Conservation (phyloP, 768 basidiomycete genomes). For the Hemileccinum impolitum region DNA sequence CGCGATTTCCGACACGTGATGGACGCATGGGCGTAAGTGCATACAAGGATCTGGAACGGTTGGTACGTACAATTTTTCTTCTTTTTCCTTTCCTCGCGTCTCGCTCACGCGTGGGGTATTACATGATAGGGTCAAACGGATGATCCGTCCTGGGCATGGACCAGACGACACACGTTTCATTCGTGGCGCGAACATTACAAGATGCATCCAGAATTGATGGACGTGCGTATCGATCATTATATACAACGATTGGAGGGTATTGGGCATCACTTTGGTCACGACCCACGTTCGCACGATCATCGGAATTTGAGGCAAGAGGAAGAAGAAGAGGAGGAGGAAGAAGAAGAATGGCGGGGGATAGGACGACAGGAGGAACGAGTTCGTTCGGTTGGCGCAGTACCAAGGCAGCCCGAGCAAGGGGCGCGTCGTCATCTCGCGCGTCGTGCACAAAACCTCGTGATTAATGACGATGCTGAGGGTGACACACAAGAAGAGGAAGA, state of each 20-base stretch:
- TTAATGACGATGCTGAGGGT: slow-evolving; percentile 4
- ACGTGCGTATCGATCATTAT: slow-evolving; percentile 39
- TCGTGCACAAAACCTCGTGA: not conserved
- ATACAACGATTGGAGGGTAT: slow-evolving; percentile 4
- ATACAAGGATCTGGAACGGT: slow-evolving; percentile 43
- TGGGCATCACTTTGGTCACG: slow-evolving; percentile 21
- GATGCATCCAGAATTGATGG: slow-evolving; percentile 40
- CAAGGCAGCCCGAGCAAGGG: not conserved
- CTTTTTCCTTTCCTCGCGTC: not conserved
- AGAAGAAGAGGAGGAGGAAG: slow-evolving; percentile 13
- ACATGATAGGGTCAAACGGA: slow-evolving; percentile 20
- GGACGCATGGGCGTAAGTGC: slow-evolving; percentile 49
- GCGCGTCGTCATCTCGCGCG: slow-evolving; percentile 9
- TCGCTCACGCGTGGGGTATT: not conserved
- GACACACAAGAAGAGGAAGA: slow-evolving; percentile 2
- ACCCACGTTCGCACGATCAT: slow-evolving; percentile 20
- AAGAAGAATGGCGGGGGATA: slow-evolving; percentile 5
- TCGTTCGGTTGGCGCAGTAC: not conserved
- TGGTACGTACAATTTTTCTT: slow-evolving; percentile 37
- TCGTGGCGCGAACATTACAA: slow-evolving; percentile 65
- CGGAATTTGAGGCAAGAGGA: not conserved
- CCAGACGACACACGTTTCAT: slow-evolving; percentile 47
- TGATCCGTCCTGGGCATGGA: slow-evolving; percentile 41
- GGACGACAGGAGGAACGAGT: not conserved
- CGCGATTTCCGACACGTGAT: slow-evolving; percentile 36